phyloP scores from a whole-genome alignment of 2,329 filamentous ascomycete genomes.

The Phaeosphaeria sp. region DNA sequence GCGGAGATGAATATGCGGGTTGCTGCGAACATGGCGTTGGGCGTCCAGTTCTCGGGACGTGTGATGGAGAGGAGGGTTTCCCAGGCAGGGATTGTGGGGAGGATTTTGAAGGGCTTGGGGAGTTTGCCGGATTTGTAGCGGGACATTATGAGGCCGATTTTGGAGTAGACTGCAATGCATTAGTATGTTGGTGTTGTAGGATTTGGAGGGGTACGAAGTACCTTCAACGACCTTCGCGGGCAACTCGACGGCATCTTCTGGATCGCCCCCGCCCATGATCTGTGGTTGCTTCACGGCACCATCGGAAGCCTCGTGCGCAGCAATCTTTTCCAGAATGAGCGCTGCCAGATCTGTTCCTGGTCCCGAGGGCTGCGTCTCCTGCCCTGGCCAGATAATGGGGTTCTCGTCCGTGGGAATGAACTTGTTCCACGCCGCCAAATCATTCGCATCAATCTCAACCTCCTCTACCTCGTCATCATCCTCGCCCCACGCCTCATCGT shows the following conservation, averaged over 20 bases:
- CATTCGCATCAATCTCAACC: constrained; percentile 83
- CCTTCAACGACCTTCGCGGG: constrained; percentile 86
- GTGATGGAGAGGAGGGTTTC: constrained; percentile 86
- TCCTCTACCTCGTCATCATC: constrained; percentile 76
- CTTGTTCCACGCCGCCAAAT: constrained; percentile 88
- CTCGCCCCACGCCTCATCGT: constrained; percentile 73
- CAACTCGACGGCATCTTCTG: constrained; percentile 84
- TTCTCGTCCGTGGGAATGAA: constrained; percentile 82
- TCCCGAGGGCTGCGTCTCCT: constrained; percentile 48
- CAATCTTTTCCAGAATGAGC: constrained; percentile 92
- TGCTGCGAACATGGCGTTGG: constrained; percentile 85
- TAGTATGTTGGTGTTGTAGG: constrained; percentile 4
- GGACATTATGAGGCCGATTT: constrained; percentile 87
- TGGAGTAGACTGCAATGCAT: constrained; percentile 72
- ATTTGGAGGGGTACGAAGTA: constrained; percentile 4
- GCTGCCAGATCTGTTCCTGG: constrained; percentile 81
- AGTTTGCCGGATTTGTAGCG: constrained; percentile 96
- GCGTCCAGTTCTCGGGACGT: constrained; percentile 77
- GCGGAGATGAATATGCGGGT: constrained; percentile 91
- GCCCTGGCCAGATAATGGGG: constrained; percentile 73
- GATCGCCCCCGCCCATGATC: constrained; percentile 62
- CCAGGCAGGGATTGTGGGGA: constrained; percentile 92
- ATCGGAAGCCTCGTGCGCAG: constrained; percentile 80
- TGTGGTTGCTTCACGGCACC: constrained; percentile 52
- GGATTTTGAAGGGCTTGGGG: constrained; percentile 96